Evolutionary conservation across 306 rosid genomes (phyloP), one percentile per base, ranked within the genome.

Genomic region (Vigna reflexopilosa): DNA sequence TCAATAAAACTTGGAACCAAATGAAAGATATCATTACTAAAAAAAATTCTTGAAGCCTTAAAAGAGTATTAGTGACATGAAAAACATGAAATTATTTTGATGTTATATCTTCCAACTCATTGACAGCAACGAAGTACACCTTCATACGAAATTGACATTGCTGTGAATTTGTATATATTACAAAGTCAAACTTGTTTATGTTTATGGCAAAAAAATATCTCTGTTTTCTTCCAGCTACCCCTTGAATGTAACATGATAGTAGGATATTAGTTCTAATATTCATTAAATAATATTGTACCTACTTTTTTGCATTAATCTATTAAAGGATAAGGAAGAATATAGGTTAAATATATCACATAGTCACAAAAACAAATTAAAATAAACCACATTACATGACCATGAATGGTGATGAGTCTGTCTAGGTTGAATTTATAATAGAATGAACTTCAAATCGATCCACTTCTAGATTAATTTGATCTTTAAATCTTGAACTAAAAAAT

Each of bases 91-190:
- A 38, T 57, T 44, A 40, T 51, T 71, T 77, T 40, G 49, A 44
- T 4, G 14, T 9, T 24, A 19, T 38, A 62, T 64, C 6, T n/a
- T 68, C 81, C 80, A 68, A 75, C 77, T 49, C 84, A 81, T n/a
- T 58, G 81, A 81, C 81, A 81, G 81, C 85, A 75, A 67, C 28
- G 10, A 67, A 57, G 57, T 48, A 47, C 66, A 67, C 44, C 13
- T 40, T 6, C 76, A 67, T 47, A 70, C 77, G 77, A 52, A 69
- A 78, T 26, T 44, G 58, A 56, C 49, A 28, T 56, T 44, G 64
- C 59, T 22, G 34, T 77, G 58, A 77, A 55, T 67, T 62, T 63
- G 40, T 62, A 36, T 36, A 36, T 36, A 1, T 6, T 36, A 36
- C 9, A 36, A 36, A 36, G 42, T 36, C 42, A 36, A 36, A 36